These are phyloP conservation scores for Ceratocystis huliohia DNA, from an alignment of 2,329 filamentous ascomycete genomes.

Conservation along the genomic window DNA sequence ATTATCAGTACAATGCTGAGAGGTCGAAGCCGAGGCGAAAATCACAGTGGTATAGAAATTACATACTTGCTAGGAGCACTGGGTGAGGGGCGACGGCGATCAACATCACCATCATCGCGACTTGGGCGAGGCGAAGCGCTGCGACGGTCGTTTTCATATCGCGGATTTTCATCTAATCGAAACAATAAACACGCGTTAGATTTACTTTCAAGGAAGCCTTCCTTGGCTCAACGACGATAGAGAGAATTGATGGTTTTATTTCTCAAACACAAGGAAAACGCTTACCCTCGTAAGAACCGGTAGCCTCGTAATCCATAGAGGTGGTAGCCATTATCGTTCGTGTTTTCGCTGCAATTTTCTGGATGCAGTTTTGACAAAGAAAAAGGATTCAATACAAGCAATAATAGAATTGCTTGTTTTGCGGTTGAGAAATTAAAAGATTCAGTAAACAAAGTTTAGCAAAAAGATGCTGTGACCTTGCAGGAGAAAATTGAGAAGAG, in stretches of 20 bases:
- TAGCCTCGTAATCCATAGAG: slow-evolving; percentile 59
- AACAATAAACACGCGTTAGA: neutral
- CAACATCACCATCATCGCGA: slow-evolving; percentile 48
- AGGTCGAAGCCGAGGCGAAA: neutral
- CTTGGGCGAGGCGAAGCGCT: slow-evolving; percentile 50
- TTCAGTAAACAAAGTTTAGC: neutral
- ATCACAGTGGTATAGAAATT: slow-evolving; percentile 28
- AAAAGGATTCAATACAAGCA: slow-evolving; percentile 24
- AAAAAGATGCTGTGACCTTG: neutral
- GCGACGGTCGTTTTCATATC: slow-evolving; percentile 54
- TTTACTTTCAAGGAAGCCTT: neutral
- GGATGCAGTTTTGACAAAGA: slow-evolving; percentile 23
- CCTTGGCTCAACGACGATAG: neutral
- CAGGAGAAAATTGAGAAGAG: neutral
- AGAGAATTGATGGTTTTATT: neutral
- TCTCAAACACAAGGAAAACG: slow-evolving; percentile 13
- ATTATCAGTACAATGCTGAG: slow-evolving; percentile 12
- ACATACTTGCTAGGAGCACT: slow-evolving; percentile 45
- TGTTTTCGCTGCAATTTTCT: slow-evolving; percentile 12
- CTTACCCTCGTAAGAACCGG: slow-evolving; percentile 52
- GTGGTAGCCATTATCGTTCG: slow-evolving; percentile 44
- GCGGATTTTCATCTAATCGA: slow-evolving; percentile 47
- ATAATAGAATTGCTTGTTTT: slow-evolving; percentile 17
- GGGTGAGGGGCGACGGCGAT: slow-evolving; percentile 44
- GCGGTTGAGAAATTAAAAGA: neutral